Base-by-base conservation (phyloP, 345 rosid genomes). In the Carallia brachiata region DNA sequence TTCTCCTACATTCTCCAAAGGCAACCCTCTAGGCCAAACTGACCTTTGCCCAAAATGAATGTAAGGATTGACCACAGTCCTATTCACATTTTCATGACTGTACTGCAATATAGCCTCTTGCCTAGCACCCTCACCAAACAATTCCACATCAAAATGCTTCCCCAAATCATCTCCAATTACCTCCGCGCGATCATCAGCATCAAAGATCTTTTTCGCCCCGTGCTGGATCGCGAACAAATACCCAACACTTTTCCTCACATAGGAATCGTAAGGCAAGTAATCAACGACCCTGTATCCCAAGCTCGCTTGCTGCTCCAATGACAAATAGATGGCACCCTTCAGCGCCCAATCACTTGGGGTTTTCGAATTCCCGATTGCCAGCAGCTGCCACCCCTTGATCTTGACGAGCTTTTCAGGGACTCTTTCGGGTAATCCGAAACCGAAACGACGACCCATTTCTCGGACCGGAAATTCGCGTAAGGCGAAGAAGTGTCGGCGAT, bases 21-120 rank as follows among this genome's bases (percentile, higher is more conserved):
- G 99, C 77, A 95, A 83, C 53, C 99, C 99, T 74, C 98, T 84
- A 69, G 99, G 99, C 99, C 99, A 95, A 78, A 95, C 95, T 0
- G 99, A 89, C 68, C 99, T 83, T 80, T 95, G 99, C 18, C 98
- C 98, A 5, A 95, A 95, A 83, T 95, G 99, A 52, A 95, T 80
- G 32, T 90, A 95, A 31, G 99, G 99, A 73, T 95, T 95, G 18
- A 88, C 89, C 62, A 95, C 86, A 73, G 88, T 88, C 77, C 92
- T 82, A 61, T 95, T 89, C 17, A 83, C 82, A 52, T 89, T 81
- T 32, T 92, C 96, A 48, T 95, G 99, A 74, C 92, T 89, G 56
- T 90, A 95, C 81, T 95, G 99, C 85, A 95, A 81, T 72, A 95
- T 62, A 44, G 78, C 61, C 52, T 89, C 97, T 76, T 90, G 96